Percentiles rank a stretch among this genome's conserved stretches.
These are phyloP conservation scores for Candolleomyces eurysporus DNA, from an alignment of 768 basidiomycete species.

Conservation along the genomic window DNA sequence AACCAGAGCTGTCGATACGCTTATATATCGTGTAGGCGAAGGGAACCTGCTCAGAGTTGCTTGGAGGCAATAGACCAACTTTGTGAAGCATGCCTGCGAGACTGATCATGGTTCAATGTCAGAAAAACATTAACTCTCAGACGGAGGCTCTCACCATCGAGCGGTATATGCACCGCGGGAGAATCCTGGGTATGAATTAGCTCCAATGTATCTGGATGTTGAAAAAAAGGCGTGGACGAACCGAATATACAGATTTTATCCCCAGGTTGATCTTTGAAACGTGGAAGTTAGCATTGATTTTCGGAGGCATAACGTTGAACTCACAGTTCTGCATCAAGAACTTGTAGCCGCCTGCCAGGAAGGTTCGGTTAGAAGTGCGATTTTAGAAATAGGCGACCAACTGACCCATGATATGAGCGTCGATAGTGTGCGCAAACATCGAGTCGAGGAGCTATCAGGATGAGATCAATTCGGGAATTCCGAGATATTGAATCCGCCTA, in stretches of 20 bases:
- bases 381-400: slow-evolving; percentile 20
- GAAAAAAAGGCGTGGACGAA: background rate
- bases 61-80: slow-evolving; percentile 45
- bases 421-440: slow-evolving; percentile 50
- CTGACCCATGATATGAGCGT: too few relatives aligned
- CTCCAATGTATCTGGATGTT: background rate
- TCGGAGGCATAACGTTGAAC: slow-evolving; percentile 1
- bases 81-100: too few relatives aligned
- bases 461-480: too few relatives aligned
- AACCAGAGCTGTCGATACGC: slow-evolving; percentile 45
- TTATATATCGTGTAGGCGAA: slow-evolving; percentile 66
- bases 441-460: slow-evolving; percentile 30
- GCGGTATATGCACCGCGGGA: slow-evolving; percentile 68
- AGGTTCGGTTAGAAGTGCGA: background rate
- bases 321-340: slow-evolving; percentile 60
- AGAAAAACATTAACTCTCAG: background rate
- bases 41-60: slow-evolving; percentile 54
- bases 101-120: background rate
- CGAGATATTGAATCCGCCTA: background rate
- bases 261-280: background rate
- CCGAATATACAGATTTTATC: slow-evolving; percentile 8
- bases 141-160: slow-evolving; percentile 23
- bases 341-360: slow-evolving; percentile 40
- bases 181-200: slow-evolving; percentile 36
- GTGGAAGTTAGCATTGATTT: too few relatives aligned